Conservation (phyloP, 805 yeast species). For the Starmerella tilneyi region DNA sequence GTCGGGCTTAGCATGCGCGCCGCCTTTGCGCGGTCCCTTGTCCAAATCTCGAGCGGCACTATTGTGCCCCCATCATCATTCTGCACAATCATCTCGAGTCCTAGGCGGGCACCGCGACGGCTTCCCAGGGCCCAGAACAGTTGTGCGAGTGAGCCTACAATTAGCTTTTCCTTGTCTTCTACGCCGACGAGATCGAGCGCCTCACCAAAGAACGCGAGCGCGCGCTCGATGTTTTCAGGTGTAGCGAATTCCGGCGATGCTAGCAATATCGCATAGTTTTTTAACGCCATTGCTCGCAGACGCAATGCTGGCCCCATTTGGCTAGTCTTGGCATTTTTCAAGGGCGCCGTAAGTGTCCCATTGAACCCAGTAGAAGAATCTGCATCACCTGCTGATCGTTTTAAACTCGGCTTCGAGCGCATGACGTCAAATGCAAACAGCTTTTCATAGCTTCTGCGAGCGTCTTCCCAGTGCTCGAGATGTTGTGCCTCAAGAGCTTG, state of each 20-base stretch:
- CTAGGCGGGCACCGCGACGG: slow-evolving; percentile 19
- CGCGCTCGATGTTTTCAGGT: slow-evolving; percentile 5
- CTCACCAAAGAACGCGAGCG: slow-evolving; percentile 13
- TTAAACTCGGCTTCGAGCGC: slow-evolving; percentile 21
- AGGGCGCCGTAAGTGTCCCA: neutral
- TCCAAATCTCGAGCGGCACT: slow-evolving; percentile 14
- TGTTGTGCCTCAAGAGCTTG: slow-evolving; percentile 57
- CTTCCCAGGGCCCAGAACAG: slow-evolving; percentile 18
- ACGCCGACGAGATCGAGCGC: slow-evolving; percentile 22
- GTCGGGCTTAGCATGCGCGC: slow-evolving; percentile 18
- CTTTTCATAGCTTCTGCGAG: slow-evolving; percentile 48
- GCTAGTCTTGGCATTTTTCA: neutral
- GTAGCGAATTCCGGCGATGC: slow-evolving; percentile 32
- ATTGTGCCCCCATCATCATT: slow-evolving; percentile 18
- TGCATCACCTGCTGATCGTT: neutral
- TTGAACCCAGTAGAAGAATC: neutral
- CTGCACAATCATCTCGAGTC: slow-evolving; percentile 22
- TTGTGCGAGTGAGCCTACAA: slow-evolving; percentile 16
- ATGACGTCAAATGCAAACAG: slow-evolving; percentile 63
- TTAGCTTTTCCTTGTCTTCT: slow-evolving; percentile 18
- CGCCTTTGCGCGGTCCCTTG: neutral
- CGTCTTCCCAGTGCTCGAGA: slow-evolving; percentile 37
- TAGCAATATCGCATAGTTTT: slow-evolving; percentile 72
- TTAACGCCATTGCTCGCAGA: slow-evolving; percentile 62
- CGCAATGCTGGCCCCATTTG: slow-evolving; percentile 42